A percentile compares a stretch with the other conserved stretches of the same genome.
Conservation (phyloP, 1,284 basidiomycete genomes). For the Trichosporon sp. region DNA sequence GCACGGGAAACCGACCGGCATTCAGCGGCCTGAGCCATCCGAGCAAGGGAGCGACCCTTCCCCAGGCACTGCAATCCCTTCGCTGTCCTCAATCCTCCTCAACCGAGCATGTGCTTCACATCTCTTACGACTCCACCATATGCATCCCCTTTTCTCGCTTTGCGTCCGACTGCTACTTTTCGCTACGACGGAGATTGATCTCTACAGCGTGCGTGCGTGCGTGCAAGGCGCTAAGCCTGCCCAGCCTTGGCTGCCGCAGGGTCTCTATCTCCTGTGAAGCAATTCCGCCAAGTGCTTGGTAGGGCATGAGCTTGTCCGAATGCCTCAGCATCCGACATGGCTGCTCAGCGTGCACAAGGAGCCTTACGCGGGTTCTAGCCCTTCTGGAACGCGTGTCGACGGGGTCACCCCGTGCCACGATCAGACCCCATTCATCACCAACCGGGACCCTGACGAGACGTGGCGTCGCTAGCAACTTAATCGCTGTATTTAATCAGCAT, state of each 20-base stretch:
- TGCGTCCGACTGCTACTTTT: neutral
- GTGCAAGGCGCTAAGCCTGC: neutral
- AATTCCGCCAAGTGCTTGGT: too few relatives aligned
- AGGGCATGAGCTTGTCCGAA: too few relatives aligned
- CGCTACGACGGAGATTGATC: neutral
- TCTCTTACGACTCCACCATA: neutral
- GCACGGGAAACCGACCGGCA: neutral
- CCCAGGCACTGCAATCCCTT: neutral
- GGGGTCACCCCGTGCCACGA: neutral
- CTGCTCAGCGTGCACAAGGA: neutral
- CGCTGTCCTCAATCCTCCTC: neutral
- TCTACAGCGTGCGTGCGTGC: too few relatives aligned
- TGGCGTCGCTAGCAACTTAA: neutral
- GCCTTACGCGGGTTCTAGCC: neutral
- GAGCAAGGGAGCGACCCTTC: neutral
- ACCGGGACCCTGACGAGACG: neutral
- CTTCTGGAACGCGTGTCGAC: neutral
- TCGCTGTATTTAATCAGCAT: neutral
- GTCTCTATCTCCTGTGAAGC: too few relatives aligned
- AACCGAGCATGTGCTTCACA: neutral
- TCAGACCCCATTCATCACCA: neutral
- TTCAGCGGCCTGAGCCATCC: neutral
- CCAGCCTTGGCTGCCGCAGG: too few relatives aligned
- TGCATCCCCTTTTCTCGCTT: neutral
- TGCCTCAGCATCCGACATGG: too few relatives aligned